Evolutionary conservation across 139 green algal species (phyloP), one percentile per base, ranked within the genome.

Genomic region (Astrephomene gubernaculifera): DNA sequence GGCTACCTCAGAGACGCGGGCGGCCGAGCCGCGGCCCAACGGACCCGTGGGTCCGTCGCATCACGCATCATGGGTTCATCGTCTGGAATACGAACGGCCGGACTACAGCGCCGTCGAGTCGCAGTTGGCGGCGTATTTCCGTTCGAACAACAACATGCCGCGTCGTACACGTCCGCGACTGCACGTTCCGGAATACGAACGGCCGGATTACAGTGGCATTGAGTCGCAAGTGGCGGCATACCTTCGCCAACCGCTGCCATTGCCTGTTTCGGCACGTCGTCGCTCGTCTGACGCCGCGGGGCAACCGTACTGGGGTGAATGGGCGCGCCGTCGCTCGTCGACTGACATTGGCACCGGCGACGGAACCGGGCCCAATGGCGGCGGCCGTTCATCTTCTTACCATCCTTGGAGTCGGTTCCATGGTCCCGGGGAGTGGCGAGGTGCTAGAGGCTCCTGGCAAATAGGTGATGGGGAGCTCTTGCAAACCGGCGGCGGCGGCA

Each of bases 81-180:
- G 8, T 35, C 10, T 5, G 4, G 74, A 68, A 12, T 69, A 69
- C 73, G 53, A 70, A 0, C 22, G 25, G 27, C 54, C 53, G 27
- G 54, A 71, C 57, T 82, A 82, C 53, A 39, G 17, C 19, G 21
- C 10, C 54, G 39, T 82, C 17, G 19, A 53, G 9, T 82, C 74
- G 0, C 38, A 25, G 7, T 57, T 82, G 29, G 74, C 21, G 2
- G 36, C 53, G 12, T 82, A 82, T 36, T 27, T 82, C 3, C 57
- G 74, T n/a, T n/a, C n/a, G n/a, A n/a, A n/a, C n/a, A n/a, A n/a
- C n/a, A n/a, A n/a, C n/a, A n/a, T n/a, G n/a, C n/a, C n/a, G n/a
- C n/a, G n/a, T n/a, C n/a, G n/a, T n/a, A n/a, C n/a, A n/a, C n/a
- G n/a, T n/a, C n/a, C n/a, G n/a, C n/a, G n/a, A n/a, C n/a, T n/a